phyloP scores from a whole-genome alignment of 352 stramenopile species.

The Phytopythium aichiense region DNA sequence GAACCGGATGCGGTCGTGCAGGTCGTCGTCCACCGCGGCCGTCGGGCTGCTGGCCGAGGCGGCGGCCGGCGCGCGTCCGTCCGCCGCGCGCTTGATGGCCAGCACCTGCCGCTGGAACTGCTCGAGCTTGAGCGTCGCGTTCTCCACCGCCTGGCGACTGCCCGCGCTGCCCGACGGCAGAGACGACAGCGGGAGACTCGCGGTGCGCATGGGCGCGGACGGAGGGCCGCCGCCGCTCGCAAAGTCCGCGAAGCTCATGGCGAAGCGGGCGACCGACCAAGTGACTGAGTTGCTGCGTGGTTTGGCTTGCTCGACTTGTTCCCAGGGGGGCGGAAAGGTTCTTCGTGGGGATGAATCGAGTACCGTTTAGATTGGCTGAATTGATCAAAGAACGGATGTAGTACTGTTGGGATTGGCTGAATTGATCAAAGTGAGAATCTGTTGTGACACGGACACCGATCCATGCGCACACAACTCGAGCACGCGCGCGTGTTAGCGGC shows the following conservation, averaged over 20 bases:
- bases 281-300: no score
- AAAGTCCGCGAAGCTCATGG: constrained; percentile 72
- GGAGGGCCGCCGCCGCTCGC: constrained; percentile 20
- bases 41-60: constrained; percentile 4
- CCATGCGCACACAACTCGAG: no score
- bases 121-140: constrained; percentile 70
- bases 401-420: no score
- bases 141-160: constrained; percentile 58
- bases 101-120: constrained; percentile 83
- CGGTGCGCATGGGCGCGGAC: constrained; percentile 14
- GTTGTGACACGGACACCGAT: no score
- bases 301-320: no score
- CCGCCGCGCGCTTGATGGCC: constrained; percentile 64
- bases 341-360: no score
- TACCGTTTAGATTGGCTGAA: no score
- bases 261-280: no score
- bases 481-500: no score
- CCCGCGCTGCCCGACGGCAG: constrained; percentile 27
- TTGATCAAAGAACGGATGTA: no score
- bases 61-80: constrained; percentile 4
- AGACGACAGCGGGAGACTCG: constrained; percentile 6
- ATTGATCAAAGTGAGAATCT: no score
- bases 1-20: constrained; percentile 83
- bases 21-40: constrained; percentile 54
- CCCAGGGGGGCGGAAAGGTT: no score